Evolutionary conservation across 1,284 basidiomycete species (phyloP), one percentile per base, ranked within the genome.

Genomic region (Puccinia polysora): DNA sequence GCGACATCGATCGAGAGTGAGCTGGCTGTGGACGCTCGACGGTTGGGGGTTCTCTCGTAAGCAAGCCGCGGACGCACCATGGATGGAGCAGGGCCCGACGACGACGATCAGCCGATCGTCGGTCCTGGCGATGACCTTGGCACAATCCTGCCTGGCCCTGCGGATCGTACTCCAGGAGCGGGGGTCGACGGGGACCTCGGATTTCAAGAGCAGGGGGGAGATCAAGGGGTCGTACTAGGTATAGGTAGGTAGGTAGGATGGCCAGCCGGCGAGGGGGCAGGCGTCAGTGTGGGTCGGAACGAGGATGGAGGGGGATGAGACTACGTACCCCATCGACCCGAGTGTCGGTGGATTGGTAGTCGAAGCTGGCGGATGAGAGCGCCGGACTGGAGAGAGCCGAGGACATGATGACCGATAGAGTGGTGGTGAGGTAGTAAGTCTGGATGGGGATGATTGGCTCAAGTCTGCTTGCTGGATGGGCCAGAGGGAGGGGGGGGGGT

Each of bases 21-120:
- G 43, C 12, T n/a, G 43, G 43, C 43, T 56, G 8, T 18, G 25
- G 34, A n/a, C n/a, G n/a, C n/a, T n/a, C n/a, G n/a, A n/a, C n/a
- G n/a, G 3, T 34, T 50, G 2, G 30, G 8, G 28, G 28, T 45
- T 25, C 2, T 14, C 10, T n/a, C 15, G 12, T 20, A 55, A 2
- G 28, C 8, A 55, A 23, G 32, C 23, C 4, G 18, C 25, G 32
- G n/a, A 49, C 43, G 65, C 49, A 65, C 76, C 74, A 81, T 98
- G 95, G 75, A 98, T 96, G 2, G 91, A 95, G 83, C 95, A 98
- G 23, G 95, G 95, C 2, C 95, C 95, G n/a, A 96, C 89, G 76
- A 97, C 84, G 78, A 96, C 92, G 60, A 97, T 83, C 0, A 97
- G 75, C 60, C 91, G 86, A 77, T 91, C 88, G 77, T 94, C 91